Evolutionary conservation across 441 rosid species (phyloP), one percentile per base, ranked within the genome.

Genomic region (Erodium trifolium): DNA sequence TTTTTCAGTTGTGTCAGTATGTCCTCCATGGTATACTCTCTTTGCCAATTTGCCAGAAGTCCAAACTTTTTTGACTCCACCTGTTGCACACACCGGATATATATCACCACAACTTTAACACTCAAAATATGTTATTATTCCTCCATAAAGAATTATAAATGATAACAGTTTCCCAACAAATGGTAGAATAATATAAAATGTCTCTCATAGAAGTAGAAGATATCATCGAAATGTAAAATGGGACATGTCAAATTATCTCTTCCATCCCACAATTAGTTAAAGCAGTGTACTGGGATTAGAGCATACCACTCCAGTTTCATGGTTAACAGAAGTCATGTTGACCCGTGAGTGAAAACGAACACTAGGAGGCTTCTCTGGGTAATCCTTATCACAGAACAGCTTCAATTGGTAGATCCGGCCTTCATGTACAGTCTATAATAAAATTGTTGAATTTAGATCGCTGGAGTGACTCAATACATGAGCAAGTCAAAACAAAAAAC

Each of bases 381-480:
- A 93, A 79, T 93, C 99, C 82, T 93, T 89, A 83, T 91, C 97
- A 5, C 97, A 93, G 79, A 93, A 91, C 77, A 91, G 89, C 93
- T 93, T 93, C 87, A 93, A 80, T 82, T 93, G 97, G 82, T 93
- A 93, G 74, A 93, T 93, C 68, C 96, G 82, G 66, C 99, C 96
- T 73, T 91, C 97, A 76, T 93, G 96, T 65, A 93, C 99, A 68
- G 93, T 87, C 99, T 93, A 84, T 43, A 67, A 73, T 62, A 31
- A 70, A 72, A 51, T 23, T 14, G 18, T 62, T 45, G 65, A 59
- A 63, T 67, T 17, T 62, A 27, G 59, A 51, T 51, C 14, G 59
- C 19, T 51, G 59, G 17, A 14, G 17, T 51, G 59, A 51, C 17
- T 3, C 7, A 17, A 0, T n/a, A 51, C 41, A 37, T 4, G 41